Evolutionary conservation across 495 filamentous ascomycete genomes (phyloP).

Genomic region (Xylaria palmicola): DNA sequence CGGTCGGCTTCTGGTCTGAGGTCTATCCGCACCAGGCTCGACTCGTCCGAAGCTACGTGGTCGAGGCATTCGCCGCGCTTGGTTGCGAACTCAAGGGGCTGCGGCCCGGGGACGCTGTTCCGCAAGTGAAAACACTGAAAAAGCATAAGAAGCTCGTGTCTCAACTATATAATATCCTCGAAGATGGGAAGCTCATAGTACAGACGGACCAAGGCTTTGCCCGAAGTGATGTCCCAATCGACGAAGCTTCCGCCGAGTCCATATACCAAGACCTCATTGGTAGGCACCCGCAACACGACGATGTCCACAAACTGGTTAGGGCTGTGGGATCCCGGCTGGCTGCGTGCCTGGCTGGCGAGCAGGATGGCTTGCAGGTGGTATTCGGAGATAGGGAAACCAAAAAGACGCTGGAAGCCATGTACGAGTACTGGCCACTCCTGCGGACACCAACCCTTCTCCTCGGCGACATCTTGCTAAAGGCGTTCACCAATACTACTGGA

Average conservation of each 20-base stretch:
- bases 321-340: constrained; percentile 32
- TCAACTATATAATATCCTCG: constrained; percentile 34
- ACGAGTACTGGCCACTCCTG: constrained; percentile 33
- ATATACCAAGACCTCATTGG: background rate
- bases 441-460: constrained; percentile 27
- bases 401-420: constrained; percentile 29
- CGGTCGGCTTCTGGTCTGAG: constrained; percentile 27
- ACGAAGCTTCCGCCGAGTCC: background rate
- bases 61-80: constrained; percentile 40
- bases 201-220: background rate
- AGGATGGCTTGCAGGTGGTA: constrained; percentile 33
- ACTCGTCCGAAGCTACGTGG: constrained; percentile 40
- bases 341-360: constrained; percentile 31
- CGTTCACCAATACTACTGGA: constrained; percentile 7
- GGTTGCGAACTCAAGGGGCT: constrained; percentile 31
- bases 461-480: constrained; percentile 20
- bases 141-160: constrained; percentile 31
- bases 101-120: constrained; percentile 24
- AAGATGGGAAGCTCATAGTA: constrained; percentile 14
- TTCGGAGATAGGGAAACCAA: constrained; percentile 32
- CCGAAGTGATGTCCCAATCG: background rate
- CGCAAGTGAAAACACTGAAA: constrained; percentile 15
- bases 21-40: constrained; percentile 36
- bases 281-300: constrained; percentile 24
- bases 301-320: constrained; percentile 30